Base-by-base conservation (phyloP, 140 eudicot species). In the Cichorium intybus region DNA sequence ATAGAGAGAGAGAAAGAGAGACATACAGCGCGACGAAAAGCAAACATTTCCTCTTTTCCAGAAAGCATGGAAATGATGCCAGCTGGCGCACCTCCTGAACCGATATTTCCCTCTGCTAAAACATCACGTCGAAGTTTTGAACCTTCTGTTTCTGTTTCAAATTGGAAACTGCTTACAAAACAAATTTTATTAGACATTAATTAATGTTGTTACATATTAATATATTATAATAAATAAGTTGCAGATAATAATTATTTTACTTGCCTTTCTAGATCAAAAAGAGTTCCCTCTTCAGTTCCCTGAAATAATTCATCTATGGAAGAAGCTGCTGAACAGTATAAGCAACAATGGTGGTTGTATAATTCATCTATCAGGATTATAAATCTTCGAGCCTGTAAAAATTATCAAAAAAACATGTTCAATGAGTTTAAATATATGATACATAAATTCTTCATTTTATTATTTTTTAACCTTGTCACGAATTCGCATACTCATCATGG, bases 21-120 rank as follows among this genome's bases (percentile, higher is more conserved):
- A 68, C 90, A 79, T 74, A 93, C 99, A 74, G 97, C 99, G 73
- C 99, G 82, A 55, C 83, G 87, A 20, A 93, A 93, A 56, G 99
- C 99, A 80, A 93, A 93, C 97, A 81, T 88, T 86, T 93, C 99
- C 73, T 93, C 99, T 78, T 86, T 81, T 37, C 94, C 97, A 10
- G 99, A 93, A 50, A 93, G 85, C 82, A 93, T 67, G 53, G 99
- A 88, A 64, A 80, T 79, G 66, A 93, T 88, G 15, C 87, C 97
- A 59, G 90, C 20, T 12, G 97, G 80, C 7, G 85, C 57, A 69
- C 95, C 95, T 80, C 87, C 88, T 18, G 90, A 77, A 58, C 97
- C 80, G 53, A 78, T 86, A 73, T 53, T 84, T 51, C 99, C 99
- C 72, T 84, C 97, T 37, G 97, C 87, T 57, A 86, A 66, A 66